phyloP scores from a whole-genome alignment of 495 filamentous ascomycete genomes.

The Aspergillus sclerotioniger region DNA sequence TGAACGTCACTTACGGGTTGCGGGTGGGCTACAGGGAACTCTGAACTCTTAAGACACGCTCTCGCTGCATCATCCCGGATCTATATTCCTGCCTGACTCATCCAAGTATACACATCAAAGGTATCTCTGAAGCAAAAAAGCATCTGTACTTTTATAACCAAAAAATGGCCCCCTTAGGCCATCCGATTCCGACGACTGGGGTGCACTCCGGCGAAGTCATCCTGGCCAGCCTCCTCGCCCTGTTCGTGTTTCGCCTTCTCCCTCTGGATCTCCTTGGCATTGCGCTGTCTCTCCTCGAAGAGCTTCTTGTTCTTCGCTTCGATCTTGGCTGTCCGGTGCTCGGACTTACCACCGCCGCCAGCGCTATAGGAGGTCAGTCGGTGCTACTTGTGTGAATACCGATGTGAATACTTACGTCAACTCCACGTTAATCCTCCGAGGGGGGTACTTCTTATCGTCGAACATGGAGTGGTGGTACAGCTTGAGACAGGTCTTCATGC shows the following conservation, averaged over 20 bases:
- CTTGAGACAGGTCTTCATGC: constrained; percentile 90
- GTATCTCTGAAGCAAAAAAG: constrained; percentile 7
- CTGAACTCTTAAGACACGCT: neutral
- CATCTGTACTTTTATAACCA: constrained; percentile 7
- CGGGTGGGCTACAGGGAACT: neutral
- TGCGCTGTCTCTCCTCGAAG: constrained; percentile 70
- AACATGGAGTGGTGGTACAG: constrained; percentile 85
- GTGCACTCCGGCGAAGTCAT: constrained; percentile 51
- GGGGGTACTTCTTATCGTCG: constrained; percentile 60
- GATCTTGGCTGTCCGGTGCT: constrained; percentile 70
- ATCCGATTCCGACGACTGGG: constrained; percentile 58
- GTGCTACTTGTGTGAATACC: neutral
- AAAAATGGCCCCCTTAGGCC: constrained; percentile 16
- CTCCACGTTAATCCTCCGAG: constrained; percentile 85
- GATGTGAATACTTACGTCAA: constrained; percentile 61
- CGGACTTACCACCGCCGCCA: constrained; percentile 78
- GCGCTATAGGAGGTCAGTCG: constrained; percentile 41
- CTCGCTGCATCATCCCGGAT: neutral
- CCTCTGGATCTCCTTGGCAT: constrained; percentile 48
- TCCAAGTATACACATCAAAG: constrained; percentile 9
- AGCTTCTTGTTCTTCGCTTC: constrained; percentile 83
- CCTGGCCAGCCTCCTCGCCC: constrained; percentile 25
- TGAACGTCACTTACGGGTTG: constrained; percentile 1
- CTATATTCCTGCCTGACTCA: constrained; percentile 7
- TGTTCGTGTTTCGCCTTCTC: constrained; percentile 44